phyloP scores from a whole-genome alignment of 106 monocot species.

The Iris macrosiphon region DNA sequence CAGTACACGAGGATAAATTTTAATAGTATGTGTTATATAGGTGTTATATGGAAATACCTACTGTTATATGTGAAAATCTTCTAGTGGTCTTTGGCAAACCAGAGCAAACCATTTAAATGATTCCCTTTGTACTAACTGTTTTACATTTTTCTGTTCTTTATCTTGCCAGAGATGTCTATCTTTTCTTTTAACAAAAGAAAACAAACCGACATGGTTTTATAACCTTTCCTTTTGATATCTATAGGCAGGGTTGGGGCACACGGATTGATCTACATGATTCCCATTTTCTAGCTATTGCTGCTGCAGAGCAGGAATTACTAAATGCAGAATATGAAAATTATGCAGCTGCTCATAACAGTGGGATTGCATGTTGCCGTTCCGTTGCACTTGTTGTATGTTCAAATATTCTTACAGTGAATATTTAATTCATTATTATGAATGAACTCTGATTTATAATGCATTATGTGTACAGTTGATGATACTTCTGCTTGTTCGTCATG shows the following conservation, averaged over 20 bases:
- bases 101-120: too few relatives aligned
- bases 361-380: conserved; percentile 65
- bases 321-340: conserved; percentile 79
- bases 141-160: too few relatives aligned
- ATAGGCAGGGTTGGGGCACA: conserved; percentile 68
- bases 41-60: too few relatives aligned
- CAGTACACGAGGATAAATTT: too few relatives aligned
- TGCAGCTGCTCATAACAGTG: conserved; percentile 41
- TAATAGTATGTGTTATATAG: too few relatives aligned
- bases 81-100: too few relatives aligned
- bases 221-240: conserved; percentile 2
- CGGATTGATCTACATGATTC: conserved; percentile 62
- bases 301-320: conserved; percentile 76
- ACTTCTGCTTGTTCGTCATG: conserved; percentile 70
- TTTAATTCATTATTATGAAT: neutral
- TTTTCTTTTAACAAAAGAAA: too few relatives aligned
- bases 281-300: conserved; percentile 73
- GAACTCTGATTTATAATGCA: neutral
- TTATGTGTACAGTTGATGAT: conserved; percentile 62
- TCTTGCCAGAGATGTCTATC: too few relatives aligned
- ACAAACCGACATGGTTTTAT: too few relatives aligned
- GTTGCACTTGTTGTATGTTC: conserved; percentile 64
- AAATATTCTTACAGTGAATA: neutral
- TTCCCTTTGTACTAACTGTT: too few relatives aligned
- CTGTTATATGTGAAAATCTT: too few relatives aligned